Evolutionary conservation across 306 rosid species (phyloP).

Genomic region (Luffa aegyptiaca): DNA sequence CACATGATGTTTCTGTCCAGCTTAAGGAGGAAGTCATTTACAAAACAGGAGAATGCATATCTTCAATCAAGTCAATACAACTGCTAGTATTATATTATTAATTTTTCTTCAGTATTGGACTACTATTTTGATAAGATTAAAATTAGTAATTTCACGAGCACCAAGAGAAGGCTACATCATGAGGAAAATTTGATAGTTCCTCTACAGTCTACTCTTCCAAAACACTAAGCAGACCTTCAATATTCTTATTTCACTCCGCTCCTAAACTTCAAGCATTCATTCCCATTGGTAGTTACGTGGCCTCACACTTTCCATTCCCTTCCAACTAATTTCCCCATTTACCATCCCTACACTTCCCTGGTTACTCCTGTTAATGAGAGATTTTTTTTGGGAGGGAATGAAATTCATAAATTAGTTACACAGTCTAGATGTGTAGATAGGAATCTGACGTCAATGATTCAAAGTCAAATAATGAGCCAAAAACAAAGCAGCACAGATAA

Average conservation of each 20-base stretch:
- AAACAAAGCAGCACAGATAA: neutral
- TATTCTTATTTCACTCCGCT: neutral
- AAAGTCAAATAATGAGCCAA: neutral
- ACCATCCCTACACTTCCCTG: neutral
- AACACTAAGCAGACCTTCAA: neutral
- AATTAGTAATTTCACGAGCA: neutral
- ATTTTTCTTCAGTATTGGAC: neutral
- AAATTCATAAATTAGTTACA: neutral
- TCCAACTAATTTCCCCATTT: neutral
- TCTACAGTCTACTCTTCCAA: neutral
- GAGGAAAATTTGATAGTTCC: neutral
- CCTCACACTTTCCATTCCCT: neutral
- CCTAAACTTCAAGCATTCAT: neutral
- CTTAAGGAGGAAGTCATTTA: neutral
- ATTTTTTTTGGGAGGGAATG: neutral
- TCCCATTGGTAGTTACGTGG: neutral
- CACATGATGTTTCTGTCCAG: neutral
- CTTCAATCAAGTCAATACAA: neutral
- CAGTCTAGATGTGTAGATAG: neutral
- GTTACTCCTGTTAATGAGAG: neutral
- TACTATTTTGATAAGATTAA: neutral
- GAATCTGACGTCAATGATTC: neutral
- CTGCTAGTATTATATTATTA: neutral
- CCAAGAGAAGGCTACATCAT: neutral
- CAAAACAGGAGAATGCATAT: neutral